phyloP scores from a whole-genome alignment of 2,329 filamentous ascomycete species.

The Neopestalotiopsis clavispora region DNA sequence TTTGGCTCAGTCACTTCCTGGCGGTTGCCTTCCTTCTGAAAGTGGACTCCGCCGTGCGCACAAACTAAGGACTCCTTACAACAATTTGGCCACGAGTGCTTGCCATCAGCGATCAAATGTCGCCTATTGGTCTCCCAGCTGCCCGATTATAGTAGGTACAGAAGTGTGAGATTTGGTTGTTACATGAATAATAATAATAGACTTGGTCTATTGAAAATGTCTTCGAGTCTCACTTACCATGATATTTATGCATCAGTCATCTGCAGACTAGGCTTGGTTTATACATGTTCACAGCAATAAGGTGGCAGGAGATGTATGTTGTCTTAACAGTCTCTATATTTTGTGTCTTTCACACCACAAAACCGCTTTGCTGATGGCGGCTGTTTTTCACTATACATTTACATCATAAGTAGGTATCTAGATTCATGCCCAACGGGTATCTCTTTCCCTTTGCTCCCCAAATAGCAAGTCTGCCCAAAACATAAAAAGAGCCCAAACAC shows the following conservation, averaged over 20 bases:
- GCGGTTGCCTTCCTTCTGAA: no score
- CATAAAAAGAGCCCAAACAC: not conserved
- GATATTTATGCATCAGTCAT: not conserved
- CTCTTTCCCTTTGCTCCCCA: conserved; percentile 1
- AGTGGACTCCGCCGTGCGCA: no score
- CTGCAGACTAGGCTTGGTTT: not conserved
- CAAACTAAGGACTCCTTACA: no score
- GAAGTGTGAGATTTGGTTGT: no score
- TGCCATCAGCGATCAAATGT: not conserved
- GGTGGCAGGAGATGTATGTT: not conserved
- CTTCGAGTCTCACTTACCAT: no score
- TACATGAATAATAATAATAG: no score
- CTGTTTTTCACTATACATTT: conserved; percentile 8
- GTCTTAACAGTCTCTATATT: not conserved
- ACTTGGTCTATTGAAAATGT: no score
- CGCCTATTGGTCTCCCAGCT: no score
- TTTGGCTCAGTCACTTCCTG: not conserved
- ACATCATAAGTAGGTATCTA: conserved; percentile 5
- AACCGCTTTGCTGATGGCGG: not conserved
- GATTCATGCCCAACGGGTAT: conserved; percentile 10
- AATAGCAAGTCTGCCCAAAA: not conserved
- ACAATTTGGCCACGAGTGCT: no score
- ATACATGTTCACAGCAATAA: not conserved
- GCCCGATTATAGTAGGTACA: no score
- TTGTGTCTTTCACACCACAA: not conserved